Evolutionary conservation across 2,329 filamentous ascomycete species (phyloP), one percentile per base, ranked within the genome.

Genomic region (Elsinoe fawcettii): DNA sequence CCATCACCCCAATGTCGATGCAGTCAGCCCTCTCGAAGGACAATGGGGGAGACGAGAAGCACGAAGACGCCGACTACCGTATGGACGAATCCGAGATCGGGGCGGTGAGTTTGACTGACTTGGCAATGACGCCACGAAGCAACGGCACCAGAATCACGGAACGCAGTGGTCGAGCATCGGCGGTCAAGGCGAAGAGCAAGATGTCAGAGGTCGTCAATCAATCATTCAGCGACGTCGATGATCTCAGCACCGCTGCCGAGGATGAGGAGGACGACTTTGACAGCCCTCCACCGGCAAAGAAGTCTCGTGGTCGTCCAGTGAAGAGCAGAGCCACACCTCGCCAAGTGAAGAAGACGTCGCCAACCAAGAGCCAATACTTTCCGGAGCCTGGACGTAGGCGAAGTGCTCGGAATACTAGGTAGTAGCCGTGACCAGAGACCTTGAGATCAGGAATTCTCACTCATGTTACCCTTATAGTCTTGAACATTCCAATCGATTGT

Each of bases 1-100:
- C 58, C 30, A 66, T 64, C 49, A 67, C 63, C 2, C 71, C 71
- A 0, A 69, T 70, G 12, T 73, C 71, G 1, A 64, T 74, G 0
- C 65, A 67, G 11, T 66, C 70, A 1, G 63, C 68, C 5, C 62
- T 68, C 34, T 39, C 43, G 14, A 56, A 51, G 20, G 25, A 58
- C 12, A 25, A 30, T 12, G 5, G 39, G 16, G 49, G 62, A 46
- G 27, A 18, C 14, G 53, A 43, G 32, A 12, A 43, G 16, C 18
- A 20, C n/a, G 25, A 11, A 18, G 25, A n/a, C 5, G 5, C 27
- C 27, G 5, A 5, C 9, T 5, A 9, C 27, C 27, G 27, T 5
- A 30, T 5, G 27, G 5, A 30, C 5, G 27, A 30, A 30, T 5
- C 9, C 9, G 5, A 30, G 27, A 30, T 5, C 9, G 27, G 9